Evolutionary conservation across 768 basidiomycete genomes (phyloP).

Genomic region (Rhizopogon rudus): DNA sequence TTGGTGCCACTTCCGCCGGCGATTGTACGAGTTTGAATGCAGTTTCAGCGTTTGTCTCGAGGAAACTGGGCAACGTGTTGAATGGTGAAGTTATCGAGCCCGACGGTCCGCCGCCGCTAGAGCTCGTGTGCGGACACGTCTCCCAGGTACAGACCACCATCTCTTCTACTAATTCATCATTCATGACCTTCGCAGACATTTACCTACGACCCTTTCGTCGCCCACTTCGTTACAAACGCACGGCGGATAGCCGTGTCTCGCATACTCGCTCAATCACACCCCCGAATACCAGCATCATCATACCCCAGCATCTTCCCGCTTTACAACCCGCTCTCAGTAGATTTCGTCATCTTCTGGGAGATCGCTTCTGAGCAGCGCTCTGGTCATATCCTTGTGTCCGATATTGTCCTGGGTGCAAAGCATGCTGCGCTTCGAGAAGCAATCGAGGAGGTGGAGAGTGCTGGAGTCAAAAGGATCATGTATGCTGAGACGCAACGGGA

Average conservation of each 20-base stretch:
- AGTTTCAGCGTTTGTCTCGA: slow-evolving; percentile 45
- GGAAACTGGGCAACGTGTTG: slow-evolving; percentile 46
- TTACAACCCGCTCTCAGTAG: slow-evolving; percentile 66
- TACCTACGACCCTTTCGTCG: slow-evolving; percentile 14
- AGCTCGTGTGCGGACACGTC: slow-evolving; percentile 46
- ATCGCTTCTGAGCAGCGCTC: slow-evolving; percentile 52
- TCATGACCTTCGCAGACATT: background rate
- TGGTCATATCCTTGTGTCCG: slow-evolving; percentile 58
- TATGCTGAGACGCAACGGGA: slow-evolving; percentile 87
- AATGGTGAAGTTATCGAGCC: slow-evolving; percentile 37
- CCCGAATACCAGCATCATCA: slow-evolving; percentile 50
- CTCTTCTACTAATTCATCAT: background rate
- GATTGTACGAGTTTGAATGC: slow-evolving; percentile 33
- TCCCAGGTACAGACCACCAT: slow-evolving; percentile 33
- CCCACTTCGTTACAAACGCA: slow-evolving; percentile 45
- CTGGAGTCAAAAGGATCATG: slow-evolving; percentile 76
- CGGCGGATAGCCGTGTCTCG: slow-evolving; percentile 39
- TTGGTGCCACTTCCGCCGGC: slow-evolving; percentile 38
- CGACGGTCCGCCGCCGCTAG: slow-evolving; percentile 46
- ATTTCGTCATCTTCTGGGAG: slow-evolving; percentile 75
- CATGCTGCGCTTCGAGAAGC: slow-evolving; percentile 62
- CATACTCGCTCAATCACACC: slow-evolving; percentile 36
- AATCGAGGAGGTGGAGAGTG: slow-evolving; percentile 53
- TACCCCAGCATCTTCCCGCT: slow-evolving; percentile 72
- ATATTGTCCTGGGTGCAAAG: slow-evolving; percentile 59